These are phyloP conservation scores for Cyclotella cryptica DNA, from an alignment of 108 stramenopile genomes.

Conservation along the genomic window DNA sequence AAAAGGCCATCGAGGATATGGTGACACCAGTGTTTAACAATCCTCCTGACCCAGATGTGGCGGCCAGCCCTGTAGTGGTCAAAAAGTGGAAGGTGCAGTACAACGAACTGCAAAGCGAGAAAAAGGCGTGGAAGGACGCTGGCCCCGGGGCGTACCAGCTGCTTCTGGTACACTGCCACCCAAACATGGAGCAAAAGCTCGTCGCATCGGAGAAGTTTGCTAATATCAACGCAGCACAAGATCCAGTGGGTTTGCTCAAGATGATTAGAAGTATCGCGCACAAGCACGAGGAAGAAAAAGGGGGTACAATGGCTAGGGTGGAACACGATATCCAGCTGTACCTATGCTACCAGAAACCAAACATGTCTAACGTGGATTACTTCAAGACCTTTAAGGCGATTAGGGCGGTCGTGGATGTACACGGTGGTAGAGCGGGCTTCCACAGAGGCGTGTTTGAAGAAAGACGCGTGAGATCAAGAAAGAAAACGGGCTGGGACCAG, in stretches of 20 bases:
- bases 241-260: background rate
- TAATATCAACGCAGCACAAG: too few relatives aligned
- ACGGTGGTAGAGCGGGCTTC: too few relatives aligned
- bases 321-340: background rate
- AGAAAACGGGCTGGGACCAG: too few relatives aligned
- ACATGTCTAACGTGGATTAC: background rate
- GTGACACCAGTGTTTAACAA: too few relatives aligned
- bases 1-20: background rate
- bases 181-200: too few relatives aligned
- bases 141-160: background rate
- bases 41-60: too few relatives aligned
- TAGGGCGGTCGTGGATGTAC: background rate
- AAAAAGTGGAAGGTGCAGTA: background rate
- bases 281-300: background rate
- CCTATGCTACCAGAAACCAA: background rate
- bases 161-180: background rate
- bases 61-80: background rate
- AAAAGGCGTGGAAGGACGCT: background rate
- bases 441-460: too few relatives aligned
- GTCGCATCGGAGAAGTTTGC: too few relatives aligned
- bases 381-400: background rate
- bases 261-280: background rate
- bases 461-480: too few relatives aligned
- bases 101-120: background rate
- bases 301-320: slow-evolving; percentile 1